Conservation (phyloP, 768 basidiomycete genomes). For the Lenzites betulinus region DNA sequence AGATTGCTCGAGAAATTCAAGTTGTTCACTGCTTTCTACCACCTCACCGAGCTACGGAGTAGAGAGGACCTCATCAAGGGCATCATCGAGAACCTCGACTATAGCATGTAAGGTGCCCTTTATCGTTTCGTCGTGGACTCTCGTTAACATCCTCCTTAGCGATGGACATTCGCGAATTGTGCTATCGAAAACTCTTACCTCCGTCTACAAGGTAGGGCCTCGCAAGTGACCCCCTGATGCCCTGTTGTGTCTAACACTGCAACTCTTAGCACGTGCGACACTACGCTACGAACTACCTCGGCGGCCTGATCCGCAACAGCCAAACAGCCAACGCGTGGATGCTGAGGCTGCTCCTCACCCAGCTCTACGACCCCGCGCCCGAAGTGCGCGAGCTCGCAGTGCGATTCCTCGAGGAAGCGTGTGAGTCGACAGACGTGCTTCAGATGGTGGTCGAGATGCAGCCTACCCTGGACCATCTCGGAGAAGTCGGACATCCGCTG, state of each 20-base stretch:
- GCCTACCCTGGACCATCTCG: constrained; percentile 93
- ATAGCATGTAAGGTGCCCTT: constrained; percentile 65
- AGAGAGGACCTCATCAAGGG: constrained; percentile 91
- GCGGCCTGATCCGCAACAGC: constrained; percentile 71
- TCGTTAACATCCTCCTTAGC: constrained; percentile 42
- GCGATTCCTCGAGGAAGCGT: constrained; percentile 85
- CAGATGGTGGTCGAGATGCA: constrained; percentile 93
- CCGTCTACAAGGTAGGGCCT: constrained; percentile 73
- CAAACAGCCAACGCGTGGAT: constrained; percentile 81
- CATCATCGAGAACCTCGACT: constrained; percentile 91
- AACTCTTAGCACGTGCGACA: constrained; percentile 72
- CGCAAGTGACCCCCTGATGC: neutral
- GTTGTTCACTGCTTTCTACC: constrained; percentile 95
- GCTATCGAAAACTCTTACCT: constrained; percentile 91
- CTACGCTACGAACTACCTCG: constrained; percentile 87
- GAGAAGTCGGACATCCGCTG: constrained; percentile 87
- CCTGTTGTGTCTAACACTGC: neutral
- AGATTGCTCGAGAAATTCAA: constrained; percentile 91
- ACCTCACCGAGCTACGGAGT: constrained; percentile 85
- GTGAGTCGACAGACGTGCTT: constrained; percentile 79
- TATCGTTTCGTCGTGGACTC: neutral
- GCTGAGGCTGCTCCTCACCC: constrained; percentile 87
- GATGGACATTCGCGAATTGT: constrained; percentile 95
- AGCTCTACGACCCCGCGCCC: constrained; percentile 89
- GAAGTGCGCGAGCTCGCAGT: constrained; percentile 93